Base-by-base conservation (phyloP, 768 basidiomycete species). In the Boletus coccyginus region DNA sequence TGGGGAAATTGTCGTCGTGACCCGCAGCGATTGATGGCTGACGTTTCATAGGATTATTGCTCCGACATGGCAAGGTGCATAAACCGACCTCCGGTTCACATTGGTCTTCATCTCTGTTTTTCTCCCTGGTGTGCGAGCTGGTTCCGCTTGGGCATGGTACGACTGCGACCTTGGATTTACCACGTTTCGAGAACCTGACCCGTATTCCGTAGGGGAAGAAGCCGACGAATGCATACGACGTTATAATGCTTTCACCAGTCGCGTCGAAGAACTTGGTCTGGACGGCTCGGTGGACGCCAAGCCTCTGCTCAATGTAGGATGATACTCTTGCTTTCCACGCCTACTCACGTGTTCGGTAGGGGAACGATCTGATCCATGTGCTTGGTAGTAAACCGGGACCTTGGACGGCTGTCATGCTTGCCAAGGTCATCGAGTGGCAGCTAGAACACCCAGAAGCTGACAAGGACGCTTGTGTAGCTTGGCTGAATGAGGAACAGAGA, bases 361-460 rank as follows among this genome's bases (percentile, higher is more conserved):
- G 95, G 1, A 81, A 77, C 31, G 84, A 88, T 53, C 77, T 94
- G 35, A 73, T 81, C 3, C 57, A 70, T 21, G 68, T 82, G 10
- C 75, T 95, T 7, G 79, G 73, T 2, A 76, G 77, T 17, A 83
- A 78, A 58, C 80, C 86, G 2, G 94, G 94, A 2, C 80, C 84
- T 2, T 87, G 92, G 84, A 84, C 86, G 7, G 81, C 82, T 33
- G 72, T 78, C 31, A 78, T 86, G 7, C 75, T 92, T 19, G 74
- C 78, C n/a, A 80, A 78, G 46, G 78, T 98, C 27, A 66, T 92
- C 19, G 82, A 86, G 57, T 98, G 94, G 95, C 93, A 94, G 63
- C 78, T 98, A 8, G 86, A 83, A 36, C 74, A 94, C 67, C 92
- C 94, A 0, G 64, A 77, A 3, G 81, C 78, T 1, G 81, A 82